Evolutionary conservation across 2,329 filamentous ascomycete species (phyloP).

Genomic region (Penicillium sp.): DNA sequence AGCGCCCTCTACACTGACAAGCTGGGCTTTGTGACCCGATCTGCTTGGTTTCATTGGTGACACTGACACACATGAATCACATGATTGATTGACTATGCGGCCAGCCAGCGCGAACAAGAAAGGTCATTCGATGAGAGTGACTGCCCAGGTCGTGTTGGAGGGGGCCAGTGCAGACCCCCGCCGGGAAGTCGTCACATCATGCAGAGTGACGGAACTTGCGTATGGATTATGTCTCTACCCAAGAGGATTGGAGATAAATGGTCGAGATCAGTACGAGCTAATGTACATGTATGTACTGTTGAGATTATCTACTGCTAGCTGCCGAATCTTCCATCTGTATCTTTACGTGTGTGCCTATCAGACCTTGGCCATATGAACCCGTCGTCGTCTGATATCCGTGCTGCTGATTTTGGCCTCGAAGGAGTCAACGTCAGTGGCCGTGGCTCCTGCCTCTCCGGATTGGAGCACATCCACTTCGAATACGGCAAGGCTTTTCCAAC

Average conservation of each 20-base stretch:
- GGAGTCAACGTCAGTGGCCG: constrained; percentile 51
- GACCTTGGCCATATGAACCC: constrained; percentile 40
- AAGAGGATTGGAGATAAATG: constrained; percentile 17
- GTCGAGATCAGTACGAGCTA: constrained; percentile 15
- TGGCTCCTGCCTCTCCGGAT: constrained; percentile 49
- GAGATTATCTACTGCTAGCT: constrained; percentile 8
- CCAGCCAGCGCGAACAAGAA: constrained; percentile 33
- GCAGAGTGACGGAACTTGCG: constrained; percentile 23
- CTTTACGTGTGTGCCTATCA: constrained; percentile 10
- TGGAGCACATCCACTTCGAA: constrained; percentile 91
- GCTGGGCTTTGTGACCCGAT: constrained; percentile 1
- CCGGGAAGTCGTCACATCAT: constrained; percentile 24
- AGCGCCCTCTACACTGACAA: constrained; percentile 23
- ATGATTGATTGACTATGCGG: constrained; percentile 39
- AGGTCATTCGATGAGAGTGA: constrained; percentile 23
- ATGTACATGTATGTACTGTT: constrained; percentile 12
- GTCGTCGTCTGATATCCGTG: constrained; percentile 70
- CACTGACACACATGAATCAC: constrained; percentile 32
- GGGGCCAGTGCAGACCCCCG: constrained; percentile 20
- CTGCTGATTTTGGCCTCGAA: constrained; percentile 89
- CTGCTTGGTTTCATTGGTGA: constrained; percentile 25
- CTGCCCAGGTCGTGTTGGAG: constrained; percentile 15
- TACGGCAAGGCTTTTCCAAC: constrained; percentile 72
- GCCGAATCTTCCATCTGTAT: constrained; percentile 1
- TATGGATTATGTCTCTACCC: constrained; percentile 7